Base-by-base conservation (phyloP, 192 early-diverging fungal genomes). In the Coemansia sp. region DNA sequence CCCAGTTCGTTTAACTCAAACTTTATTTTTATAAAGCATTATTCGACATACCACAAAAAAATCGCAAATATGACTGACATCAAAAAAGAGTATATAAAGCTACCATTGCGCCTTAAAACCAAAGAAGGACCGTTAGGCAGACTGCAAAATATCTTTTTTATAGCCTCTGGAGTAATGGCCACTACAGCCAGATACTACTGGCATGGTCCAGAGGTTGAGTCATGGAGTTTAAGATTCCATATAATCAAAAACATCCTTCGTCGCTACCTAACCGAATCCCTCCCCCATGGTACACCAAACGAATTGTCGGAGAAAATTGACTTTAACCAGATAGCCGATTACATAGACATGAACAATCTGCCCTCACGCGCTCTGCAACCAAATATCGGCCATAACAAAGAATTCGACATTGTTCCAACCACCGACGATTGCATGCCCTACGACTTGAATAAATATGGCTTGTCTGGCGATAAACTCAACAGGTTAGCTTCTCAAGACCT, bases 281-380 rank as follows among this genome's bases (percentile, higher is more conserved):
- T 72, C 9, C 70, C 70, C 5, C 70, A 72, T 43, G 20, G 15
- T 40, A 53, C 47, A 33, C 33, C 62, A 17, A 65, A 72, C 51
- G 41, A 58, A 2, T 14, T 47, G 0, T 36, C 70, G 7, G 50
- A 59, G 25, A 36, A 44, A 22, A 72, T 72, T 3, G 46, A 72
- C 33, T 72, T 65, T 51, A 29, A 9, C 1, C 57, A 47, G 17
- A 57, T 72, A 28, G 42, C 62, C 1, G 49, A 58, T 19, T 72
- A 72, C 47, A 72, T 72, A 23, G 26, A 30, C 4, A 50, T 65
- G 23, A 72, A 72, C 51, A 61, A 58, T 29, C 53, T 62, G 7
- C 62, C 70, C 0, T 28, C 36, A 15, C 58, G 58, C 4, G 32
- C 53, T 4, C 41, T 72, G 26, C 33, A 43, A 1, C 33, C 45